phyloP scores from a whole-genome alignment of 306 rosid genomes.

The Geum urbanum region DNA sequence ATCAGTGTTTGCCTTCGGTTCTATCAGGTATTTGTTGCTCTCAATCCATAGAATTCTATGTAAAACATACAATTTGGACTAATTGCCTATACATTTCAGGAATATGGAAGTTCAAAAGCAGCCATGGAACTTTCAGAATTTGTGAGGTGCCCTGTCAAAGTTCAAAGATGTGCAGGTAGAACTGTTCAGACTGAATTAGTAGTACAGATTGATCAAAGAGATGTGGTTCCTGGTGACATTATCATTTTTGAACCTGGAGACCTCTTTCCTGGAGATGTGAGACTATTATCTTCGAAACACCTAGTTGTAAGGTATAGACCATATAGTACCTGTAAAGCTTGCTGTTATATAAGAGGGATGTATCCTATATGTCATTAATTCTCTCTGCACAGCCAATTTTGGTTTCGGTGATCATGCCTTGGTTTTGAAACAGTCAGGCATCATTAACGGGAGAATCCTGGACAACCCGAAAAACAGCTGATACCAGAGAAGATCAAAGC shows the following conservation, averaged over 20 bases:
- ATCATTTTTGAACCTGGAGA: conserved; percentile 85
- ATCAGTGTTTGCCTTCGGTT: conserved; percentile 73
- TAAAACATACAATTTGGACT: neutral
- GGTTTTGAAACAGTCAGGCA: conserved; percentile 69
- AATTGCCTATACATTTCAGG: conserved; percentile 36
- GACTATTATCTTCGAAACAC: conserved; percentile 67
- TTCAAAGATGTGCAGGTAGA: conserved; percentile 87
- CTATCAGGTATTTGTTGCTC: conserved; percentile 50
- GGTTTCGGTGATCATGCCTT: conserved; percentile 25
- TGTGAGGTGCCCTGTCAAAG: conserved; percentile 65
- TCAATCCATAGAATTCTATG: neutral
- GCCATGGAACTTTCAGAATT: conserved; percentile 76
- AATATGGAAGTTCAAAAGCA: conserved; percentile 76
- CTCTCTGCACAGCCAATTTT: conserved; percentile 10
- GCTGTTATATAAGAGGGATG: conserved; percentile 10
- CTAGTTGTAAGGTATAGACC: conserved; percentile 70
- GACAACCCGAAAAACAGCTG: conserved; percentile 60
- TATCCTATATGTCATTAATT: conserved; percentile 15
- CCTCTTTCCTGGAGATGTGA: conserved; percentile 82
- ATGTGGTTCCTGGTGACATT: conserved; percentile 81
- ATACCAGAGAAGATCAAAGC: conserved; percentile 50
- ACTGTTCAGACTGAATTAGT: conserved; percentile 60
- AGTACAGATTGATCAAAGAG: conserved; percentile 84
- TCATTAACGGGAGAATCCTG: conserved; percentile 83
- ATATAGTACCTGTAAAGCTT: conserved; percentile 28